Evolutionary conservation across 805 yeast genomes (phyloP), one percentile per base, ranked within the genome.

Genomic region (Metschnikowia aberdeeniae): DNA sequence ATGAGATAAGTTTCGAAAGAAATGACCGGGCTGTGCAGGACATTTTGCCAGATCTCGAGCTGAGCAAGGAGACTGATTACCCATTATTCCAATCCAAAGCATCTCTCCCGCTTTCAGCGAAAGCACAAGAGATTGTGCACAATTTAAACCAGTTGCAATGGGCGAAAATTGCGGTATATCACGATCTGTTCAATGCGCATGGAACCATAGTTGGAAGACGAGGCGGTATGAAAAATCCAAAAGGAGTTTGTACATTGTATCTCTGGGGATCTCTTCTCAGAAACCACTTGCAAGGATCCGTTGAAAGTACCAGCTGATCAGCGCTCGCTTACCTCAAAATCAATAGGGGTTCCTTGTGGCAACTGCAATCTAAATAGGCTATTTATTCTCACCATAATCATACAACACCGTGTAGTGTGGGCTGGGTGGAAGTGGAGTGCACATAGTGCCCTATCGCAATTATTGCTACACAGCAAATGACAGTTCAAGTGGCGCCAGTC

Each of bases 201-300:
- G 96, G 86, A 47, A 86, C 86, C 4, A 86, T 92, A 43, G 86
- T 89, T 13, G 88, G 92, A 13, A 73, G 98, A 51, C 72, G 82
- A 45, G 89, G 89, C 0, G 66, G 80, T 2, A 60, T 64, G 29
- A 69, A 68, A 19, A 72, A 76, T 40, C 72, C 80, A 0, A 68
- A 72, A 19, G 85, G 85, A 0, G 65, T 79, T 1, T 75, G 82
- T 1, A 66, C 76, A 0, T 59, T 81, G 30, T 74, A 71, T 14
- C 63, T 81, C 34, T 81, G 81, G 78, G 70, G 59, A 9, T 67
- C 73, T 3, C 58, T 70, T 12, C 58, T 71, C 38, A 53, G 72
- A 38, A 59, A 56, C 36, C 67, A 68, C 43, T 43, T 62, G 22
- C 44, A 49, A 27, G 54, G 11, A 6, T 29, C 34, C 17, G 6